A percentile compares a stretch with the other conserved stretches of the same genome.
Evolutionary conservation across 805 yeast genomes (phyloP).

Genomic region (Kregervanrija pseudodelftensis): DNA sequence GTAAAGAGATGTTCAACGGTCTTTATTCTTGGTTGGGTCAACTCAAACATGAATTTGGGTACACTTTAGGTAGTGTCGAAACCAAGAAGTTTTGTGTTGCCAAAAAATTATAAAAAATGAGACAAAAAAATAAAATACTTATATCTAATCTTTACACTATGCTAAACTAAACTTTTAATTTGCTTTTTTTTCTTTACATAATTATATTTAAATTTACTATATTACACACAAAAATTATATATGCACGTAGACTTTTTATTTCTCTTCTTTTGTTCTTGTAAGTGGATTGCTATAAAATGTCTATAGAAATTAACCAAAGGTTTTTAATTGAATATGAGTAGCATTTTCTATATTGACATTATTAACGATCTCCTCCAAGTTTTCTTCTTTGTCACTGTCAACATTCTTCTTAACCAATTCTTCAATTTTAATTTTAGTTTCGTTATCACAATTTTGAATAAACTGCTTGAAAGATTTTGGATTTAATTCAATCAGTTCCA

Average conservation of each 20-base stretch:
- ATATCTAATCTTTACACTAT: not conserved
- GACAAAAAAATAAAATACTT: too few relatives aligned
- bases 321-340: constrained; percentile 43
- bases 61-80: constrained; percentile 6
- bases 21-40: constrained; percentile 1
- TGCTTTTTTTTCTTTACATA: not conserved
- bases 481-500: constrained; percentile 38
- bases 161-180: not conserved
- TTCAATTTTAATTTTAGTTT: constrained; percentile 38
- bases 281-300: too few relatives aligned
- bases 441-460: constrained; percentile 30
- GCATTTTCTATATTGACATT: constrained; percentile 7
- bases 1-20: constrained; percentile 8
- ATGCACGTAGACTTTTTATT: too few relatives aligned
- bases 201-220: not conserved
- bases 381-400: constrained; percentile 6
- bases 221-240: too few relatives aligned
- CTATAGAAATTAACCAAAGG: constrained; percentile 29
- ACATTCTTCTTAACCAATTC: constrained; percentile 33
- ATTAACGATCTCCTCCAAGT: constrained; percentile 8
- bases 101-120: constrained; percentile 1
- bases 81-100: constrained; percentile 11
- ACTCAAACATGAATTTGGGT: not conserved
- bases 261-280: too few relatives aligned
- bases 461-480: constrained; percentile 43